phyloP scores from a whole-genome alignment of 805 yeast species.

The Metschnikowia colocasiae region DNA sequence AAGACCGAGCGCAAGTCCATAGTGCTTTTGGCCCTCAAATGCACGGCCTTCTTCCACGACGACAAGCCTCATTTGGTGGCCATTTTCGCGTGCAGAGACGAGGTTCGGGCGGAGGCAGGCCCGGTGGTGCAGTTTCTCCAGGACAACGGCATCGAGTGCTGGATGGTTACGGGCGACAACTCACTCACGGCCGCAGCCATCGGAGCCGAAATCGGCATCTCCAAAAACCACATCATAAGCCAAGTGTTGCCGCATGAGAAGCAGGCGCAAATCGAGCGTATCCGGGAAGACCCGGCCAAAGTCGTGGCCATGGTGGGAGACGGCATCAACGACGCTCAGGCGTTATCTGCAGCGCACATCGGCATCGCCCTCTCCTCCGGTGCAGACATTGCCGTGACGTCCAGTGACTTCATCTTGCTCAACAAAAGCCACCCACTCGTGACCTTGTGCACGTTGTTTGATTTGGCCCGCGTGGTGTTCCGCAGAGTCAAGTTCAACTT shows the following conservation, averaged over 20 bases:
- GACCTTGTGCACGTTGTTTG: constrained; percentile 52
- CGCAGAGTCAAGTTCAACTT: constrained; percentile 54
- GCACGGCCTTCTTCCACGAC: constrained; percentile 25
- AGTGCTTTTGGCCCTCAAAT: constrained; percentile 48
- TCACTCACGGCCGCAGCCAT: constrained; percentile 62
- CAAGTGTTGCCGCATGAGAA: constrained; percentile 75
- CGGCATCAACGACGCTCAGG: constrained; percentile 82
- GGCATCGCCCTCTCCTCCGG: constrained; percentile 78
- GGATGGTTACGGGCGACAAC: constrained; percentile 81
- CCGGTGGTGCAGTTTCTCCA: constrained; percentile 40
- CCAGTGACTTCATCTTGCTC: constrained; percentile 69
- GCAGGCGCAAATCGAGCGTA: constrained; percentile 53
- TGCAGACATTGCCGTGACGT: constrained; percentile 68
- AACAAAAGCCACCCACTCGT: constrained; percentile 49
- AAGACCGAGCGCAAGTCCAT: constrained; percentile 62
- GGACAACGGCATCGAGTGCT: constrained; percentile 48
- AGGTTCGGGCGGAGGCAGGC: constrained; percentile 54
- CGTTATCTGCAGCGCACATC: constrained; percentile 68
- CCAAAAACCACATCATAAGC: constrained; percentile 49
- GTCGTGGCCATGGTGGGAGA: constrained; percentile 74
- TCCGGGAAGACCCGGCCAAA: constrained; percentile 38
- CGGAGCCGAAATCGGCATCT: constrained; percentile 59
- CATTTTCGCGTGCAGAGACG: constrained; percentile 59
- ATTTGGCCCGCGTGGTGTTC: constrained; percentile 48
- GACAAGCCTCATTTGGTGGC: constrained; percentile 38